Conservation (phyloP, 1,284 basidiomycete species). For the Ganoderma sinense region DNA sequence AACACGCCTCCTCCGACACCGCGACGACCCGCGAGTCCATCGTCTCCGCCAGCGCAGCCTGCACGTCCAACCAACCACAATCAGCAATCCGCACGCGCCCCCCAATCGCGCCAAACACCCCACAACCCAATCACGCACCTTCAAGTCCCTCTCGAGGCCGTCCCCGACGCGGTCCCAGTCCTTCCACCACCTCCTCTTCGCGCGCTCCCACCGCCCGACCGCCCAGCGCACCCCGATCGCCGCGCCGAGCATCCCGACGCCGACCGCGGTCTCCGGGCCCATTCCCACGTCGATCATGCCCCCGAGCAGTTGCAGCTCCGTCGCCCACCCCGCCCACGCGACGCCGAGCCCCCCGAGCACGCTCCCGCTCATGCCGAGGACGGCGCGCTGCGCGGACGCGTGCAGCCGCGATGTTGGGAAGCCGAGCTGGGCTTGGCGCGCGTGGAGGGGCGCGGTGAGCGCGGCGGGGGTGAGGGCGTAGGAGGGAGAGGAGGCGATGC, state of each 20-base stretch:
- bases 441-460: conserved; percentile 63
- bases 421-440: conserved; percentile 66
- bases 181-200: conserved; percentile 75
- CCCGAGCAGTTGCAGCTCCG: conserved; percentile 53
- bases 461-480: conserved; percentile 57
- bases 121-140: conserved; percentile 49
- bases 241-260: conserved; percentile 63
- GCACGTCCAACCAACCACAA: background rate
- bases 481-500: conserved; percentile 56
- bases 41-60: conserved; percentile 56
- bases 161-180: conserved; percentile 76
- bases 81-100: background rate
- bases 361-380: conserved; percentile 60
- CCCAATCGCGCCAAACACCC: conserved; percentile 8
- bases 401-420: conserved; percentile 73
- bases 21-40: conserved; percentile 54
- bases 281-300: conserved; percentile 49
- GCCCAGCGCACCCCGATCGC: conserved; percentile 69
- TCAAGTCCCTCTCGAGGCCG: conserved; percentile 77
- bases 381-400: conserved; percentile 66
- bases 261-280: conserved; percentile 66
- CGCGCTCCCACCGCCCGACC: conserved; percentile 74
- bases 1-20: conserved; percentile 40
- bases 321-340: conserved; percentile 60
- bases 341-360: conserved; percentile 50